Evolutionary conservation across 129 eudicot genomes (phyloP).

Genomic region (Heracleum sosnowskyi): DNA sequence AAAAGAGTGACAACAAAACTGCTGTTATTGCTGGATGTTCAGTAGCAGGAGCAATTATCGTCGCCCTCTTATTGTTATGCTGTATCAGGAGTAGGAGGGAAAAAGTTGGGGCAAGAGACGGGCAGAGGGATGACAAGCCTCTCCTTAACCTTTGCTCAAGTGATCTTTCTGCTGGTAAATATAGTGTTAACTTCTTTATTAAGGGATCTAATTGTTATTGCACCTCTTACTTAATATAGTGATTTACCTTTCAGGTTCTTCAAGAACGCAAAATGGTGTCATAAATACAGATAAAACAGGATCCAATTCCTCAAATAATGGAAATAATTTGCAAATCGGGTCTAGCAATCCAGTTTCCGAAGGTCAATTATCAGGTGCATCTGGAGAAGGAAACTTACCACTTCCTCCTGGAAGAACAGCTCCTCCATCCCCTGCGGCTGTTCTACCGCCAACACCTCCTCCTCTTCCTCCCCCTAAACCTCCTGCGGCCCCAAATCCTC

Average conservation of each 20-base stretch:
- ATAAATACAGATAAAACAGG: neutral
- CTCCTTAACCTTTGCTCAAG: conserved; percentile 43
- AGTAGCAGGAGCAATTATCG: conserved; percentile 31
- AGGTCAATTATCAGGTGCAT: conserved; percentile 4
- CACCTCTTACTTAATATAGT: neutral
- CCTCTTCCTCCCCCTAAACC: conserved; percentile 13
- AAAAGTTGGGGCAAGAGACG: conserved; percentile 20
- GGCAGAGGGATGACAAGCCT: conserved; percentile 50
- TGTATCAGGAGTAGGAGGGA: conserved; percentile 25
- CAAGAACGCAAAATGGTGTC: conserved; percentile 12
- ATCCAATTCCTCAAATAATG: neutral
- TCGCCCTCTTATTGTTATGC: conserved; percentile 32
- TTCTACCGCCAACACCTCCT: conserved; percentile 17
- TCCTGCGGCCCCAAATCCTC: conserved; percentile 11
- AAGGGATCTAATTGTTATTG: neutral
- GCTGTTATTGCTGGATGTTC: conserved; percentile 34
- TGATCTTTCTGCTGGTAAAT: conserved; percentile 23
- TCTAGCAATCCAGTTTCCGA: neutral
- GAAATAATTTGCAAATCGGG: neutral
- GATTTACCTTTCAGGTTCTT: conserved; percentile 29
- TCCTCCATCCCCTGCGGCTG: conserved; percentile 11
- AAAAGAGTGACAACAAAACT: conserved; percentile 9
- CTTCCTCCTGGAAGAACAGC: conserved; percentile 15
- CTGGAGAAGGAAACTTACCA: conserved; percentile 12
- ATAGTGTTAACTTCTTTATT: neutral